Evolutionary conservation across 805 yeast species (phyloP), one percentile per base, ranked within the genome.

Genomic region (Clavispora fructus): DNA sequence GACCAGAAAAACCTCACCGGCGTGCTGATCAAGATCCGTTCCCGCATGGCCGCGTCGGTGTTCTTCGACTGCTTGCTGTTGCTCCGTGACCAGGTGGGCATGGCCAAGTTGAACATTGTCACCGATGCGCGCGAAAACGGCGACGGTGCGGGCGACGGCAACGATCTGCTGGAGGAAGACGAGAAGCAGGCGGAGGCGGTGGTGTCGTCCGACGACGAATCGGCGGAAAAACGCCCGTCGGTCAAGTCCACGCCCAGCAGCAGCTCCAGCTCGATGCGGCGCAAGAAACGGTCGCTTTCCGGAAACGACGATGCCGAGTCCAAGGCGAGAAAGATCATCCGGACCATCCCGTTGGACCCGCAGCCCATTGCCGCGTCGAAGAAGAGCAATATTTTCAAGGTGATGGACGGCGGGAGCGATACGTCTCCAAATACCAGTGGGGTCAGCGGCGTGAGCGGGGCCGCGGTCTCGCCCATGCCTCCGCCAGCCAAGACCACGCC

Each of bases 1-100:
- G 79, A 82, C 52, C 83, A 79, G 37, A 79, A 77, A 50, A 63
- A 64, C n/a, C 54, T 61, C 46, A 63, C 66, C 9, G 62, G 63
- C 13, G 60, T 68, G 28, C 67, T 70, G 35, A 81, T 87, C 4
- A 76, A 77, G 3, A 83, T 91, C 13, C 74, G 87, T 42, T 84
- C 95, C 6, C 77, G 99, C 55, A 85, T 89, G 95, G 79, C 95
- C 8, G 97, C 96, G 0, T 84, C 94, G 48, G 89, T 91, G 2
- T 89, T 92, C 56, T 94, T 92, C 64, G 99, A 94, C 65, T 84
- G 92, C 56, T 68, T 92, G 42, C 87, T 91, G 80, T 76, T 87
- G 4, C 69, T 94, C 57, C 71, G 96, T 55, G 92, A 88, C 54
- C 85, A 87, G 62, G 87, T 89, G 49, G 97, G 97, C 12, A 86